phyloP scores from a whole-genome alignment of 306 rosid species.

The Dalbergia cultrata region DNA sequence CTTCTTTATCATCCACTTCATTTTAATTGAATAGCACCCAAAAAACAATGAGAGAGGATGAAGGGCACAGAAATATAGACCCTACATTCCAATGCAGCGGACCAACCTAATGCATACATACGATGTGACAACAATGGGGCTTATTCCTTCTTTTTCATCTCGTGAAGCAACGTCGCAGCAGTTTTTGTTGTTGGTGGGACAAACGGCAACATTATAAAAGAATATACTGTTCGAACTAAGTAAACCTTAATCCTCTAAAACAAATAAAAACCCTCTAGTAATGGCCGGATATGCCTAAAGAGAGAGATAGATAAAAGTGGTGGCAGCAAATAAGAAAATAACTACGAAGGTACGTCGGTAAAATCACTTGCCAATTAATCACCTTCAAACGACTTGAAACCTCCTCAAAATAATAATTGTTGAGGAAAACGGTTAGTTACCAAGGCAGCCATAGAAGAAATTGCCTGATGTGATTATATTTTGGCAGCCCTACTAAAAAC shows the following conservation, averaged over 20 bases:
- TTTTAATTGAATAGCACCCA: neutral
- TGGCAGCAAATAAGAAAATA: no score
- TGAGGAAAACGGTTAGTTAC: no score
- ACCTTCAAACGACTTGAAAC: no score
- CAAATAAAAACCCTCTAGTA: neutral
- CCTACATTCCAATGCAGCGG: conserved; percentile 12
- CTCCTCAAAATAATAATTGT: no score
- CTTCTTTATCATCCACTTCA: neutral
- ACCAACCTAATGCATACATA: conserved; percentile 69
- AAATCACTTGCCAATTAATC: no score
- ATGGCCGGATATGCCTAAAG: no score
- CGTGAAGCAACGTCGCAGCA: conserved; percentile 72
- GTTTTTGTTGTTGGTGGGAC: conserved; percentile 8
- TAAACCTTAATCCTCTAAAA: neutral
- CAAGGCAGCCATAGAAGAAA: no score
- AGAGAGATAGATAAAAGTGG: no score
- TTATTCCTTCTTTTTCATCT: conserved; percentile 75
- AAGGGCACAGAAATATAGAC: conserved; percentile 15
- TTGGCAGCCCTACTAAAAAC: no score
- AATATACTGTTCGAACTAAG: neutral
- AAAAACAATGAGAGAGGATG: no score
- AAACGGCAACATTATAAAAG: neutral
- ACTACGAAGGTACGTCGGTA: no score
- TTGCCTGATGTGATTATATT: no score
- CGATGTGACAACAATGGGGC: conserved; percentile 69